These are phyloP conservation scores for Cyclocybe cylindracea DNA, from an alignment of 768 basidiomycete species.

Conservation along the genomic window DNA sequence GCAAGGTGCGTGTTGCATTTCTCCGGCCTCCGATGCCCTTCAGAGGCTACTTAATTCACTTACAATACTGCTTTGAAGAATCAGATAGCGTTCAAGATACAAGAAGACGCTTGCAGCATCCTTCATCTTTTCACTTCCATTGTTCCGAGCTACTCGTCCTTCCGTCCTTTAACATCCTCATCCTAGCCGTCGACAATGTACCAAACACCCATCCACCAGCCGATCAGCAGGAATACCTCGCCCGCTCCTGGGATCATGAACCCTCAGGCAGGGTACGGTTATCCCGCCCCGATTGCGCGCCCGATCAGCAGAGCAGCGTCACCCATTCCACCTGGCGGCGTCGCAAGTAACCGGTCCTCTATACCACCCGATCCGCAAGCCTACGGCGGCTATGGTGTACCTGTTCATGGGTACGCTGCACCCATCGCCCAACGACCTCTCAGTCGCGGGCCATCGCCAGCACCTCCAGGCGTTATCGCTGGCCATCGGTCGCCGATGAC, in stretches of 20 bases:
- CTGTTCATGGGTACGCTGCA: constrained; percentile 1
- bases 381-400: neutral
- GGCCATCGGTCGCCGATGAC: constrained; percentile 8
- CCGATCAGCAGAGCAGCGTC: neutral
- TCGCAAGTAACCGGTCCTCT: neutral
- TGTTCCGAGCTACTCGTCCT: neutral
- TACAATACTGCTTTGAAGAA: no score
- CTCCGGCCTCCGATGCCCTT: constrained; percentile 2
- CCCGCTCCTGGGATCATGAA: constrained; percentile 15
- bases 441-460: constrained; percentile 27
- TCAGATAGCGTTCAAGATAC: neutral
- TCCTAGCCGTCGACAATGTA: constrained; percentile 2
- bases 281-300: constrained; percentile 1
- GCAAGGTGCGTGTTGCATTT: neutral
- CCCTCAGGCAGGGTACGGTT: neutral
- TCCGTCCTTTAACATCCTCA: neutral
- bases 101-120: neutral
- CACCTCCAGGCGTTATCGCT: constrained; percentile 9
- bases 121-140: no score
- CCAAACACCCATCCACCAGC: constrained; percentile 6
- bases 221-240: constrained; percentile 8
- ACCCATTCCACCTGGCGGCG: neutral
- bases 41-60: no score
- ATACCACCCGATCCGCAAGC: neutral
- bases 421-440: constrained; percentile 10